Percentiles rank a stretch among this genome's conserved stretches.
phyloP scores from a whole-genome alignment of 2,329 filamentous ascomycete genomes.

The Penicillium sp. region DNA sequence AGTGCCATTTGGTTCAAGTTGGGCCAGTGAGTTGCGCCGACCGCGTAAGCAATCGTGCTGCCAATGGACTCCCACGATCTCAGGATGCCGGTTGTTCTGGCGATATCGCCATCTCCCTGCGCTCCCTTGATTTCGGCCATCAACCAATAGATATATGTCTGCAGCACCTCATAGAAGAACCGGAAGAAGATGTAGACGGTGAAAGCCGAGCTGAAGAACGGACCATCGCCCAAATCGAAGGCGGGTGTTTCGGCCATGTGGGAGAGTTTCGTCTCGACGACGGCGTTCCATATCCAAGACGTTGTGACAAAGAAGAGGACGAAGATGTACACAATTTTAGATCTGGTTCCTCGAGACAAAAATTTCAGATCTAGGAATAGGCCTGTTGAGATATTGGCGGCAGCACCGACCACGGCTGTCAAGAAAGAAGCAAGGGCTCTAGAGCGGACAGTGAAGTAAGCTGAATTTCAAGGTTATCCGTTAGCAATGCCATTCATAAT shows the following conservation, averaged over 20 bases:
- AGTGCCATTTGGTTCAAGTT: constrained; percentile 36
- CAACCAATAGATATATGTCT: constrained; percentile 56
- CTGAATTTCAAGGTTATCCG: too few relatives aligned
- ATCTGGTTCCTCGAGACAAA: constrained; percentile 45
- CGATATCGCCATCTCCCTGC: constrained; percentile 33
- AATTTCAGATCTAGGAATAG: constrained; percentile 39
- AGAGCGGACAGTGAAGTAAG: constrained; percentile 54
- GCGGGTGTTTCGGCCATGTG: constrained; percentile 44
- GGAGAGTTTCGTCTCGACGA: constrained; percentile 51
- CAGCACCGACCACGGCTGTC: constrained; percentile 49
- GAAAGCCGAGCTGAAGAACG: constrained; percentile 39
- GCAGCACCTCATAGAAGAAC: constrained; percentile 55
- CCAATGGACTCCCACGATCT: constrained; percentile 37
- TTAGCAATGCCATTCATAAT: not conserved
- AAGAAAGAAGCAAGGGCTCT: constrained; percentile 48
- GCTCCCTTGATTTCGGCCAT: constrained; percentile 37
- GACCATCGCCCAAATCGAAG: constrained; percentile 40
- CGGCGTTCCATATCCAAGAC: constrained; percentile 51
- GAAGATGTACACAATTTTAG: constrained; percentile 46
- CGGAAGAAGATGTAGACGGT: constrained; percentile 51
- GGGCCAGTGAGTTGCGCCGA: constrained; percentile 32
- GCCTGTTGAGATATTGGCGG: constrained; percentile 32
- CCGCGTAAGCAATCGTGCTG: constrained; percentile 34
- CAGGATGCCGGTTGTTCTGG: constrained; percentile 34
- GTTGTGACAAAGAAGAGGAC: constrained; percentile 47